phyloP scores from a whole-genome alignment of 768 basidiomycete species.

The Leccinum rimulosum region DNA sequence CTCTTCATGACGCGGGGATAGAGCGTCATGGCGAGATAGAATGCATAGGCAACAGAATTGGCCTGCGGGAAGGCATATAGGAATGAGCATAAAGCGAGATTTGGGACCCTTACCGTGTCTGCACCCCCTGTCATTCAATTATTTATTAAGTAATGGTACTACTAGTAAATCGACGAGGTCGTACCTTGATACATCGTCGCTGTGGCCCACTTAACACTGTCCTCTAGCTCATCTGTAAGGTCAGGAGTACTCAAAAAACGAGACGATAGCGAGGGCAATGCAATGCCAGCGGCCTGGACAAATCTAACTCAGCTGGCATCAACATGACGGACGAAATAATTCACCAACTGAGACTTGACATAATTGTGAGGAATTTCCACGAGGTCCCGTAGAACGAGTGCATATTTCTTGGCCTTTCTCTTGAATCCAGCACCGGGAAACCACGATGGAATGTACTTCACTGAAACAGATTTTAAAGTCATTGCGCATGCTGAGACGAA shows the following conservation, averaged over 20 bases:
- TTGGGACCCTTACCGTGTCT: slow-evolving; percentile 16
- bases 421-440: slow-evolving; percentile 22
- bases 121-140: slow-evolving; percentile 14
- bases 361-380: slow-evolving; percentile 16
- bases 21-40: slow-evolving; percentile 30
- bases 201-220: slow-evolving; percentile 19
- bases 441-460: slow-evolving; percentile 26
- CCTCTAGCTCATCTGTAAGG: slow-evolving; percentile 15
- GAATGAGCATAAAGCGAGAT: not conserved
- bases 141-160: too few species aligned
- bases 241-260: slow-evolving; percentile 8
- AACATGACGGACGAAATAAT: not conserved
- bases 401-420: slow-evolving; percentile 9
- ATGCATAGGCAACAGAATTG: slow-evolving; percentile 9
- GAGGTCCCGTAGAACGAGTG: slow-evolving; percentile 1
- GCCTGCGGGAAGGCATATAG: slow-evolving; percentile 6
- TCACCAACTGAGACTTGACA: slow-evolving; percentile 16
- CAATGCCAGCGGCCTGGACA: slow-evolving; percentile 15
- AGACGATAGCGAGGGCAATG: slow-evolving; percentile 15
- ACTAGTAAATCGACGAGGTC: not conserved
- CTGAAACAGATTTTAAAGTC: slow-evolving; percentile 4
- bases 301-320: not conserved
- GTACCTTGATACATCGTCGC: slow-evolving; percentile 14
- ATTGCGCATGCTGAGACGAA: not conserved
- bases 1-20: slow-evolving; percentile 26